Evolutionary conservation across 345 rosid genomes (phyloP), one percentile per base, ranked within the genome.

Genomic region (Eucalyptus guilfoylei): DNA sequence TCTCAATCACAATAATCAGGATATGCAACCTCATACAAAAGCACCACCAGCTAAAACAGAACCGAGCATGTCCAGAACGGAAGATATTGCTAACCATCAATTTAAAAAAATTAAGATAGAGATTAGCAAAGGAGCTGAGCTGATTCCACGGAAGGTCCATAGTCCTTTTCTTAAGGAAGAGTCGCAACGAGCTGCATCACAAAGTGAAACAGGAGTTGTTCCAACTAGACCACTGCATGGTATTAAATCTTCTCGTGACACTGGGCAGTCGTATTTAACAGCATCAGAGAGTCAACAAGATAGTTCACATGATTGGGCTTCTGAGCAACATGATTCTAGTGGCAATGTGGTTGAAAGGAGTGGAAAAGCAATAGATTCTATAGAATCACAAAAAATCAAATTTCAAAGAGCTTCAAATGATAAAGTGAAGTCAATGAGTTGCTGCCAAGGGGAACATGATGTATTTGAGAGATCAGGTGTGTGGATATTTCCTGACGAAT

Each of bases 401-500:
- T 88, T 87, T 89, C 89, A 86, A 90, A 92, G 91, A 76, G 62
- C 67, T 87, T 89, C 11, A 14, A 88, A 80, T 23, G 87, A 47
- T 37, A 50, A 88, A 40, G 7, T 87, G 80, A 87, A 89, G 72
- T 85, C 90, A 17, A 80, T 11, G 49, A 90, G 62, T 23, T 37
- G 49, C 30, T 80, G 85, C 88, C 85, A 91, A 86, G 86, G 90
- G 67, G 86, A 88, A n/a, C 86, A 48, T 47, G 86, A 88, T 90
- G 85, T 89, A 45, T 87, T 81, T 50, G 92, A 91, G 87, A 83
- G 85, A 86, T 89, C 94, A 28, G 94, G 94, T 48, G 93, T 91
- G 81, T 96, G 99, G 99, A 94, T 96, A 90, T 97, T 94, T 87
- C 96, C 97, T 4, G 94, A 92, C 86, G 96, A 93, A 89, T 91